A percentile compares a stretch with the other conserved stretches of the same genome.
Conservation (phyloP, 495 filamentous ascomycete species). For the Penicillium paradoxum region DNA sequence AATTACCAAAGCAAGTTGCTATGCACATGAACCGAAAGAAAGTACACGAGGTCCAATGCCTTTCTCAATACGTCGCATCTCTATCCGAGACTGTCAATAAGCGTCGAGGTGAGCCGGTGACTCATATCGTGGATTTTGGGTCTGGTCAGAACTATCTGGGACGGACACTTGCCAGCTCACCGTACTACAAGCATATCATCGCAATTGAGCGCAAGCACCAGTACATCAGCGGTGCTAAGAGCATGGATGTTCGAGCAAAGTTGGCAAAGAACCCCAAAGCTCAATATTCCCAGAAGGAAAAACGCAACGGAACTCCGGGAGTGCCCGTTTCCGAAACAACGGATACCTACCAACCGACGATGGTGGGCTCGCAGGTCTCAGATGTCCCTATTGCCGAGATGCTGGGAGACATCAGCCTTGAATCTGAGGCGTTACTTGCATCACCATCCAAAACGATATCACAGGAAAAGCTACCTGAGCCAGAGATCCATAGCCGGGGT, state of each 20-base stretch:
- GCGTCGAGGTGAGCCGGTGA: slow-evolving; percentile 52
- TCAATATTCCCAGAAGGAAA: slow-evolving; percentile 62
- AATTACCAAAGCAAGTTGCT: slow-evolving; percentile 62
- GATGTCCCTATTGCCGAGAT: slow-evolving; percentile 32
- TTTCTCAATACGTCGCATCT: slow-evolving; percentile 55
- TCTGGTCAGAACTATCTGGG: slow-evolving; percentile 96
- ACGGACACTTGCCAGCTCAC: slow-evolving; percentile 73
- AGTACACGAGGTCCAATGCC: slow-evolving; percentile 75
- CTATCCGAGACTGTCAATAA: slow-evolving; percentile 50
- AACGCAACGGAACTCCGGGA: slow-evolving; percentile 40
- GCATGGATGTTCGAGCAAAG: slow-evolving; percentile 73
- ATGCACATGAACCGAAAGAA: slow-evolving; percentile 97
- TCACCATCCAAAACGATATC: background rate
- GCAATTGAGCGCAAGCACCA: slow-evolving; percentile 83
- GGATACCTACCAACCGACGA: slow-evolving; percentile 9
- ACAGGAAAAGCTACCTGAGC: slow-evolving; percentile 28
- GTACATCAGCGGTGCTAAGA: slow-evolving; percentile 79
- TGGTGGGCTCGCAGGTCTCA: slow-evolving; percentile 2
- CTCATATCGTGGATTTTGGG: slow-evolving; percentile 92
- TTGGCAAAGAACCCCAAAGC: slow-evolving; percentile 56
- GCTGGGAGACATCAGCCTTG: slow-evolving; percentile 34
- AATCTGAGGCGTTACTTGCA: slow-evolving; percentile 25
- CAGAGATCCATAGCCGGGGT: slow-evolving; percentile 20
- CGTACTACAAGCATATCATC: slow-evolving; percentile 80
- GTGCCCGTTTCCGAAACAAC: slow-evolving; percentile 23